Percentiles rank a stretch among this genome's conserved stretches.
phyloP scores from a whole-genome alignment of 345 rosid genomes.

The Trapa bicornis region DNA sequence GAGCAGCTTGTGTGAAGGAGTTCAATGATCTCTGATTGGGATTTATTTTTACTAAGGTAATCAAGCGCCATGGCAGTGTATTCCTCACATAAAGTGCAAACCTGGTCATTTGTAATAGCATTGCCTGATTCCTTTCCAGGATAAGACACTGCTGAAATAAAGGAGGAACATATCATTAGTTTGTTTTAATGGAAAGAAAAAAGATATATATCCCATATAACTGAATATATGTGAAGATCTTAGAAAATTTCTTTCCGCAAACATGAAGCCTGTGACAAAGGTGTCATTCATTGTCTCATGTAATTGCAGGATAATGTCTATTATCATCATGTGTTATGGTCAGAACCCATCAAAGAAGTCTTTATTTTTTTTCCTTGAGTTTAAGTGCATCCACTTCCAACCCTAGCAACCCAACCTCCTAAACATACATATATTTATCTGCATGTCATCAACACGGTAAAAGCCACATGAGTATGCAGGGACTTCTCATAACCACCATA shows the following conservation, averaged over 20 bases:
- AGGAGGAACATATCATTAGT: not conserved
- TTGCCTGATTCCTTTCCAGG: slow-evolving; percentile 3
- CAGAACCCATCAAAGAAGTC: not conserved
- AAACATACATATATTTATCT: not conserved
- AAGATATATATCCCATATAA: not conserved
- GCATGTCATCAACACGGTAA: not conserved
- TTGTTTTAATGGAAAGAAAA: not conserved
- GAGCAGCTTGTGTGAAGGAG: slow-evolving; percentile 52
- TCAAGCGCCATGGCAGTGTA: slow-evolving; percentile 40
- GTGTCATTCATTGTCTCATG: not conserved
- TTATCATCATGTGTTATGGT: not conserved
- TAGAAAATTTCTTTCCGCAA: not conserved
- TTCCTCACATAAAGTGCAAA: slow-evolving; percentile 73
- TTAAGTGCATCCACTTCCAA: not conserved
- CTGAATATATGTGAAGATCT: not conserved
- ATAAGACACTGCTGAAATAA: slow-evolving; percentile 3
- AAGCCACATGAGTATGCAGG: not conserved
- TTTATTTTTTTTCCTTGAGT: not conserved
- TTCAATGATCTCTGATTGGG: slow-evolving; percentile 46
- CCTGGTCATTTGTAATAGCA: slow-evolving; percentile 19
- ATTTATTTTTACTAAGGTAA: slow-evolving; percentile 46
- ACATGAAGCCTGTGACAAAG: not conserved
- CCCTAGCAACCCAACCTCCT: not conserved
- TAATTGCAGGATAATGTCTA: not conserved
- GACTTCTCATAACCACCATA: not conserved